Percentiles rank a stretch among this genome's conserved stretches.
Conservation (phyloP, 441 rosid species). For the Macaranga tanarius region DNA sequence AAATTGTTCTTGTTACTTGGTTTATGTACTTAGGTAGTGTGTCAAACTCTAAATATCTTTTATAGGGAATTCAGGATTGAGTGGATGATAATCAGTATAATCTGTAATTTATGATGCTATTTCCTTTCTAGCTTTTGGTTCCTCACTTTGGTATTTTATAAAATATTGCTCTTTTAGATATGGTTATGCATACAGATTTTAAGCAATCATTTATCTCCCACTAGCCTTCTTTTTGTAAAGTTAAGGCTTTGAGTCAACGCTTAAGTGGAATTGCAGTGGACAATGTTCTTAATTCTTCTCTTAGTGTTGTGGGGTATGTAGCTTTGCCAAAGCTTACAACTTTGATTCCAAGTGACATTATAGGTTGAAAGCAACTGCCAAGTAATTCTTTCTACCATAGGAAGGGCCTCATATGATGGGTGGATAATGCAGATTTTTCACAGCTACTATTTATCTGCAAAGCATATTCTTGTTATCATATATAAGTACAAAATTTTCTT, state of each 20-base stretch:
- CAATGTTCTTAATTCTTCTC: neutral
- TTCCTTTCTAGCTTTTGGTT: neutral
- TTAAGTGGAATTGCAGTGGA: too few species aligned
- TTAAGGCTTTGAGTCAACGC: neutral
- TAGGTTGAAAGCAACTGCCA: neutral
- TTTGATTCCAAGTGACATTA: neutral
- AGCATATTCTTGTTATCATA: slow-evolving; percentile 7
- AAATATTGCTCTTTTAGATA: neutral
- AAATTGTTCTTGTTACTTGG: neutral
- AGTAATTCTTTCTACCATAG: neutral
- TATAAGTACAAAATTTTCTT: neutral
- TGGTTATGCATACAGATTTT: too few species aligned
- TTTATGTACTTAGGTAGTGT: neutral
- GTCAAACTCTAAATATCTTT: neutral
- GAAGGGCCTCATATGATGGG: neutral
- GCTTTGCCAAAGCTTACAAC: neutral
- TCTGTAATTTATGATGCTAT: neutral
- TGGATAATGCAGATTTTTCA: neutral
- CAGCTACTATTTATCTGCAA: slow-evolving; percentile 5
- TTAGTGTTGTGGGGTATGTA: neutral
- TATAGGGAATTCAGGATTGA: slow-evolving; percentile 3
- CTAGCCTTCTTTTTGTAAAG: neutral
- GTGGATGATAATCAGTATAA: neutral
- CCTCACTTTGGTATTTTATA: neutral
- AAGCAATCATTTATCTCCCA: neutral